These are phyloP conservation scores for Pestalotiopsis sp. DNA, from an alignment of 2,329 filamentous ascomycete genomes.

Conservation along the genomic window DNA sequence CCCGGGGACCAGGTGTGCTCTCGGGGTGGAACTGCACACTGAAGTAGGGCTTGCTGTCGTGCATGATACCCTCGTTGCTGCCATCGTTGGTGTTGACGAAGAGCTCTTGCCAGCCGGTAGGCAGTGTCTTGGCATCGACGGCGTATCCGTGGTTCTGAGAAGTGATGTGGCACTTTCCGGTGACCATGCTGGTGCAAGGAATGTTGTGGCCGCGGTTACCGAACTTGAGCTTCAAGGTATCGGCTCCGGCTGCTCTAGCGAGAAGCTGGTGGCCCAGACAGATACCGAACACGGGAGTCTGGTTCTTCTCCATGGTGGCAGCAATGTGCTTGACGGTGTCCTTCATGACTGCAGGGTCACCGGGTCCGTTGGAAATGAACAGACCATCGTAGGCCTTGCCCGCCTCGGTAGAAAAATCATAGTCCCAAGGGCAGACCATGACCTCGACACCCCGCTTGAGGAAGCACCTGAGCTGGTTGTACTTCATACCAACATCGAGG, in stretches of 20 bases:
- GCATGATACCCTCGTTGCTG: slow-evolving; percentile 97
- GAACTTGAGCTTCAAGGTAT: slow-evolving; percentile 96
- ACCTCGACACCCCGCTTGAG: slow-evolving; percentile 91
- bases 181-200: slow-evolving; percentile 93
- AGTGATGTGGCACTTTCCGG: slow-evolving; percentile 97
- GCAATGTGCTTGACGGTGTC: slow-evolving; percentile 79
- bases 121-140: slow-evolving; percentile 78
- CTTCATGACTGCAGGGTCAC: slow-evolving; percentile 86
- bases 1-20: slow-evolving; percentile 90
- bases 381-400: slow-evolving; percentile 91
- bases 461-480: slow-evolving; percentile 94
- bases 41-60: slow-evolving; percentile 85
- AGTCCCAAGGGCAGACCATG: slow-evolving; percentile 93
- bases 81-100: slow-evolving; percentile 98
- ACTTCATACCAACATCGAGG: slow-evolving; percentile 97
- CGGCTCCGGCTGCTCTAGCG: slow-evolving; percentile 82
- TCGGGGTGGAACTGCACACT: slow-evolving; percentile 99
- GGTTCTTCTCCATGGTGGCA: slow-evolving; percentile 74
- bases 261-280: slow-evolving; percentile 94
- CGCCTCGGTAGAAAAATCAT: slow-evolving; percentile 78
- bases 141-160: slow-evolving; percentile 98
- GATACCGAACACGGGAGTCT: slow-evolving; percentile 92
- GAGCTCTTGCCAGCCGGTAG: slow-evolving; percentile 84
- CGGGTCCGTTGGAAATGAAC: slow-evolving; percentile 97
- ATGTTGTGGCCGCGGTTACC: slow-evolving; percentile 99